These are phyloP conservation scores for Fusarium albosuccineum DNA, from an alignment of 2,329 filamentous ascomycete species.

Conservation along the genomic window DNA sequence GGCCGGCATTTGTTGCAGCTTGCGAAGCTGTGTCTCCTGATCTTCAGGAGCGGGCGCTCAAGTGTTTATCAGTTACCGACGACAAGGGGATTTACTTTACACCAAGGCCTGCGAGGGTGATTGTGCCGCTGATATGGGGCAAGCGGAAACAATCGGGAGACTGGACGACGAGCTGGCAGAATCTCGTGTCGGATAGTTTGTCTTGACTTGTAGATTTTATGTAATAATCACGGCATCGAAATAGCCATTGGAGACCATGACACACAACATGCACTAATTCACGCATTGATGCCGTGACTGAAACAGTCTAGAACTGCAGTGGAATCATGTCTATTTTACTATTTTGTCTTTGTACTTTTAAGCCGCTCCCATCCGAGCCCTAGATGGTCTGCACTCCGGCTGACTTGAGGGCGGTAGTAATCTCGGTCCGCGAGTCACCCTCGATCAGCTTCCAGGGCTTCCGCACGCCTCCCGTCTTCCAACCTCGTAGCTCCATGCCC, in stretches of 20 bases:
- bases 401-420: conserved; percentile 53
- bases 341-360: conserved; percentile 13
- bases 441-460: conserved; percentile 60
- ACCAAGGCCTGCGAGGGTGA: conserved; percentile 43
- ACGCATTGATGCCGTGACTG: neutral
- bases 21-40: conserved; percentile 56
- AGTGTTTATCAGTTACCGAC: conserved; percentile 45
- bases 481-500: conserved; percentile 61
- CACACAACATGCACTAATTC: neutral
- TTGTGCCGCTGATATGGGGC: conserved; percentile 49
- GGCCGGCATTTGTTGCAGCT: conserved; percentile 59
- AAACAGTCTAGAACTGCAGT: neutral
- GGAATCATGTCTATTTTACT: conserved; percentile 12
- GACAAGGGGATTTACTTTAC: conserved; percentile 47
- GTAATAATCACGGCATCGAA: neutral
- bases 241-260: neutral
- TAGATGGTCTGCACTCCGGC: conserved; percentile 52
- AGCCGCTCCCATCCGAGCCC: neutral
- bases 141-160: conserved; percentile 45
- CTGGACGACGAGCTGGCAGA: conserved; percentile 50
- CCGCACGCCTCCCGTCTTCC: conserved; percentile 60
- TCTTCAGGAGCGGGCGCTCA: conserved; percentile 48
- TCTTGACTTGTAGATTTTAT: neutral
- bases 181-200: conserved; percentile 28
- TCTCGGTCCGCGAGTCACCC: conserved; percentile 49